phyloP scores from a whole-genome alignment of 2,329 filamentous ascomycete species.

The Nothophaeocryptopus gaeumannii region DNA sequence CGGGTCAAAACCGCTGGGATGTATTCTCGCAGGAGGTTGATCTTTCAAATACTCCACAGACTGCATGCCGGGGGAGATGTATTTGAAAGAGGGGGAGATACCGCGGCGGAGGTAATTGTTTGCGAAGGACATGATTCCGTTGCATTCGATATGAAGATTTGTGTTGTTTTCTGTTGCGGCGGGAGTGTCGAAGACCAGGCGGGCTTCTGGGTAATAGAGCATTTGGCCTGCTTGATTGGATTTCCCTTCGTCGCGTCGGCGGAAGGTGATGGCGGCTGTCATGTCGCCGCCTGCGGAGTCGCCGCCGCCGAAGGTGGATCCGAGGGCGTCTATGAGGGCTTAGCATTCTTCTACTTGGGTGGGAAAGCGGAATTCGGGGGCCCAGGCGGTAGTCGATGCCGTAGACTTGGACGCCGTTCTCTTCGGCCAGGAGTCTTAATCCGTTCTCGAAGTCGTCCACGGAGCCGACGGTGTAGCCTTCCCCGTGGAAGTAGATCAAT shows the following conservation, averaged over 20 bases:
- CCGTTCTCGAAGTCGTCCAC: constrained; percentile 42
- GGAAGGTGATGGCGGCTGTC: constrained; percentile 35
- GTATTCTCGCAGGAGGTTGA: too few relatives aligned
- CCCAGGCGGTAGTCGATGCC: constrained; percentile 38
- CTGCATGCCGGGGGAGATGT: too few relatives aligned
- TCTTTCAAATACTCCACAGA: too few relatives aligned
- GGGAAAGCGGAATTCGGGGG: constrained; percentile 36
- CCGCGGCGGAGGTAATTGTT: too few relatives aligned
- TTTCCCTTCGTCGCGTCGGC: constrained; percentile 29
- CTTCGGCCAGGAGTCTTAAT: constrained; percentile 34
- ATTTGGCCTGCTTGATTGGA: constrained; percentile 33
- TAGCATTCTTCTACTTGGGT: constrained; percentile 37
- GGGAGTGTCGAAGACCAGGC: constrained; percentile 34
- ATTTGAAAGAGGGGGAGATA: too few relatives aligned
- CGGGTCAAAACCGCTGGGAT: too few relatives aligned
- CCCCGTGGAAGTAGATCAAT: constrained; percentile 40
- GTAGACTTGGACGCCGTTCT: constrained; percentile 30
- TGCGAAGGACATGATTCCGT: too few relatives aligned
- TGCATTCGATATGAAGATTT: too few relatives aligned
- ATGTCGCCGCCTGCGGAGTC: constrained; percentile 39
- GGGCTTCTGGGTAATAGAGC: constrained; percentile 37
- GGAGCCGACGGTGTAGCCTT: constrained; percentile 40
- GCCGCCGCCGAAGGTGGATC: constrained; percentile 35
- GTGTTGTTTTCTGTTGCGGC: too few relatives aligned
- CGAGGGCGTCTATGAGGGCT: constrained; percentile 33